Conservation (phyloP, 108 stramenopile species). For the Cyclotella atomus region DNA sequence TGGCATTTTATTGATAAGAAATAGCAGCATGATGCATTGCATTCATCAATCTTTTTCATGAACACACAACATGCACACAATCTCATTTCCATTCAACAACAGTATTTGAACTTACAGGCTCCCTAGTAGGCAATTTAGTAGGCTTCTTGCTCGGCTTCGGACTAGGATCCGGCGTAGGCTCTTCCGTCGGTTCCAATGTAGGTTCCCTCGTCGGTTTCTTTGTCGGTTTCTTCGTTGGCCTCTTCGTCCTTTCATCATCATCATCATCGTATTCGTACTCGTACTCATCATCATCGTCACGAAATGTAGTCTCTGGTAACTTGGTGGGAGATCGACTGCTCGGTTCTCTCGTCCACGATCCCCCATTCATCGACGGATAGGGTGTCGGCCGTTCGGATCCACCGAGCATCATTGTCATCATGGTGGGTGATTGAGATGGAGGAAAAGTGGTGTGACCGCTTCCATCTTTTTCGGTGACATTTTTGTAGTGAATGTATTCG, state of each 20-base stretch:
- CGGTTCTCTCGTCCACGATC: neutral
- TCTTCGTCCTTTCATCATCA: neutral
- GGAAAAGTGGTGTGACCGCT: slow-evolving; percentile 36
- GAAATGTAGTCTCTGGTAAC: neutral
- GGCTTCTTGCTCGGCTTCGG: slow-evolving; percentile 13
- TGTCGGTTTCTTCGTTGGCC: slow-evolving; percentile 4
- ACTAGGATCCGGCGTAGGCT: slow-evolving; percentile 18
- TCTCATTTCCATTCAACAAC: too few relatives aligned
- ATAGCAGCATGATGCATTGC: too few relatives aligned
- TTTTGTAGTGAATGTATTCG: slow-evolving; percentile 42
- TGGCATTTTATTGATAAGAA: too few relatives aligned
- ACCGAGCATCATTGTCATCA: slow-evolving; percentile 15
- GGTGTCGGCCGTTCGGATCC: neutral
- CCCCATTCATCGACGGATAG: slow-evolving; percentile 6
- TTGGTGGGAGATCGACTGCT: slow-evolving; percentile 13
- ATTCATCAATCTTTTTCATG: too few relatives aligned
- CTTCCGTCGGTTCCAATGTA: slow-evolving; percentile 1
- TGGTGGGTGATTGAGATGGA: slow-evolving; percentile 23
- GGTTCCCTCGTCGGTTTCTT: slow-evolving; percentile 1
- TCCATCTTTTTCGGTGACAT: slow-evolving; percentile 34
- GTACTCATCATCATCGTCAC: neutral
- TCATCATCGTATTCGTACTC: slow-evolving; percentile 1
- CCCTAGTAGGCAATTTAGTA: slow-evolving; percentile 18
- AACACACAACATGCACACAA: neutral
- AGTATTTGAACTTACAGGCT: neutral